Percentiles rank a stretch among this genome's conserved stretches.
These are phyloP conservation scores for Neolentinus lepideus DNA, from an alignment of 1,284 basidiomycete genomes.

Conservation along the genomic window DNA sequence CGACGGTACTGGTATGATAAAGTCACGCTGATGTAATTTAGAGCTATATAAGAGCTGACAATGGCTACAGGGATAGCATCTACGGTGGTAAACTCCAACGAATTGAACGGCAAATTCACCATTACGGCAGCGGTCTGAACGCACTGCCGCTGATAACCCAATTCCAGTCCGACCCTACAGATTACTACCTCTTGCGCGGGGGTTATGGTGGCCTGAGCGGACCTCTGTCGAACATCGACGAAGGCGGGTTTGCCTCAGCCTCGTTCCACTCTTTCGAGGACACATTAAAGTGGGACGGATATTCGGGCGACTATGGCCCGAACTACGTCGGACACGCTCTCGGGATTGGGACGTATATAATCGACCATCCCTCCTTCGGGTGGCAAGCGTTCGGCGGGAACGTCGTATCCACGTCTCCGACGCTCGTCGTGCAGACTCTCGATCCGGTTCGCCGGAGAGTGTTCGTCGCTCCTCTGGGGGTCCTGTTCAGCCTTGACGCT, in stretches of 20 bases:
- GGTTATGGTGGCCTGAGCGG: constrained; percentile 47
- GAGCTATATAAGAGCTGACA: too few species aligned
- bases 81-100: constrained; percentile 51
- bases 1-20: constrained; percentile 49
- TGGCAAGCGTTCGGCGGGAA: constrained; percentile 57
- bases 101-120: constrained; percentile 52
- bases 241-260: constrained; percentile 48
- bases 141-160: constrained; percentile 45
- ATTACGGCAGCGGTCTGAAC: constrained; percentile 54
- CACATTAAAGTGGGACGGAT: constrained; percentile 52
- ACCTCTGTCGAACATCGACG: constrained; percentile 47
- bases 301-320: constrained; percentile 55
- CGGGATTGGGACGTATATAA: constrained; percentile 45
- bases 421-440: constrained; percentile 34
- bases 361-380: constrained; percentile 51
- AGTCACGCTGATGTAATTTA: too few species aligned
- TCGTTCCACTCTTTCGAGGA: constrained; percentile 54
- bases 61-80: constrained; percentile 48
- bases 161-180: constrained; percentile 39
- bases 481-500: constrained; percentile 42
- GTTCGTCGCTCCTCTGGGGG: constrained; percentile 43
- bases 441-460: constrained; percentile 45
- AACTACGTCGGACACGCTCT: constrained; percentile 52
- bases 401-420: constrained; percentile 31
- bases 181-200: constrained; percentile 45